A percentile compares a stretch with the other conserved stretches of the same genome.
Evolutionary conservation across 2,329 filamentous ascomycete genomes (phyloP).

Genomic region (Hymenoscyphus linearis): DNA sequence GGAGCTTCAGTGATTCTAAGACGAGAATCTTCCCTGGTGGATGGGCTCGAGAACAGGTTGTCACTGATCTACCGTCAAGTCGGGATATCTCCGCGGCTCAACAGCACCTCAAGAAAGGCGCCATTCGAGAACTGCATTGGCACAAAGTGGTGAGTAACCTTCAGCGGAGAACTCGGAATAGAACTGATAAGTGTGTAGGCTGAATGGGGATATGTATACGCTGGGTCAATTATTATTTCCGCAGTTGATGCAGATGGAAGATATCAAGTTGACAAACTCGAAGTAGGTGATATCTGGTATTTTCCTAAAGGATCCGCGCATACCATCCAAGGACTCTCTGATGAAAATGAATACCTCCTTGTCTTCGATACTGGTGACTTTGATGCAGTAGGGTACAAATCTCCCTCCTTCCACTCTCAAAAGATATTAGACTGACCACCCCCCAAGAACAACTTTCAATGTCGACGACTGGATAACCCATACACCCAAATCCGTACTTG

Average conservation of each 20-base stretch:
- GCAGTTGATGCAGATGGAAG: slow-evolving; percentile 58
- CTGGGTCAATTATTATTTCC: slow-evolving; percentile 51
- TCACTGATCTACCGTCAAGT: slow-evolving; percentile 60
- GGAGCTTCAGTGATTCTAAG: slow-evolving; percentile 65
- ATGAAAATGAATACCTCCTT: slow-evolving; percentile 50
- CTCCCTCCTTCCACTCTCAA: not conserved
- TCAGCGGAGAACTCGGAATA: not conserved
- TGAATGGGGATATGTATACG: slow-evolving; percentile 61
- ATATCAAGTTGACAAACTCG: slow-evolving; percentile 49
- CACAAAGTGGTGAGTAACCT: slow-evolving; percentile 51
- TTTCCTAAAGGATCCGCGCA: slow-evolving; percentile 62
- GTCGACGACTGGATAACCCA: slow-evolving; percentile 66
- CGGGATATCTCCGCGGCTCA: slow-evolving; percentile 64
- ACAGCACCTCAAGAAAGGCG: slow-evolving; percentile 62
- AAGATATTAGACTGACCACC: not conserved
- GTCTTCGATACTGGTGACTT: not conserved
- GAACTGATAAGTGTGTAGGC: slow-evolving; percentile 38
- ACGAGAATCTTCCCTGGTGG: slow-evolving; percentile 57
- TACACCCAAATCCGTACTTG: slow-evolving; percentile 57
- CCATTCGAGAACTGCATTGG: slow-evolving; percentile 63
- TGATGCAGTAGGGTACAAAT: not conserved
- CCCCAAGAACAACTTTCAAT: slow-evolving; percentile 58
- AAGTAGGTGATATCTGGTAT: slow-evolving; percentile 63
- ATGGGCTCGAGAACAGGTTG: slow-evolving; percentile 61
- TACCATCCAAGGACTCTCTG: slow-evolving; percentile 56